Evolutionary conservation across 2,329 filamentous ascomycete species (phyloP).

Genomic region (Aspergillus pseudoterreus): DNA sequence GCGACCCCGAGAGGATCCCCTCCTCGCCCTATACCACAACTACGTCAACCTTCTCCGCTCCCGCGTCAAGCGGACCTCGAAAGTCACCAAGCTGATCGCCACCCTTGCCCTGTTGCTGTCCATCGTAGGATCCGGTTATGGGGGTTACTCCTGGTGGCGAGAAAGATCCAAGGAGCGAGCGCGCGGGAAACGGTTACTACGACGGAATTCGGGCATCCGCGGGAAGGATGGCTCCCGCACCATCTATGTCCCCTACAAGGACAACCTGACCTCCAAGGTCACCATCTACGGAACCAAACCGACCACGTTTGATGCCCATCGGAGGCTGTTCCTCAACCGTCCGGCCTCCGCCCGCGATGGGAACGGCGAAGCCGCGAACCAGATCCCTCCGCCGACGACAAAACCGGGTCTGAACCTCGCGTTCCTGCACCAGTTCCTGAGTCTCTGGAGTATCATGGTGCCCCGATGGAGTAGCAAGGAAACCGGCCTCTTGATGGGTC

Average conservation of each 20-base stretch:
- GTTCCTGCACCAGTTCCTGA: constrained; percentile 94
- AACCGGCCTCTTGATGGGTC: constrained; percentile 81
- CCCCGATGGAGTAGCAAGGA: constrained; percentile 95
- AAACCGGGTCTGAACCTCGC: constrained; percentile 94
- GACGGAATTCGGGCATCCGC: constrained; percentile 86
- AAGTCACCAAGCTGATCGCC: constrained; percentile 68
- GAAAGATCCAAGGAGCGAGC: constrained; percentile 72
- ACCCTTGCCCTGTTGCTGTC: constrained; percentile 72
- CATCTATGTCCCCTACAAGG: constrained; percentile 90
- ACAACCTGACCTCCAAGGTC: constrained; percentile 73
- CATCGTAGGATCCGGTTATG: constrained; percentile 75
- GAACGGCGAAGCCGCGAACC: constrained; percentile 56
- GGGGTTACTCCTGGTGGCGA: constrained; percentile 73
- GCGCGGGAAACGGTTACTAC: constrained; percentile 74
- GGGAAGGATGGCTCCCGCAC: constrained; percentile 93
- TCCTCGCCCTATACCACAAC: constrained; percentile 57
- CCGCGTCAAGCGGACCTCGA: constrained; percentile 62
- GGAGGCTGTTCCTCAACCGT: constrained; percentile 86
- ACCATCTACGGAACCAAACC: constrained; percentile 85
- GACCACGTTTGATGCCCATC: constrained; percentile 93
- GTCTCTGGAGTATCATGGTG: constrained; percentile 95
- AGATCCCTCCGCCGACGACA: constrained; percentile 80
- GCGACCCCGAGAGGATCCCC: constrained; percentile 62
- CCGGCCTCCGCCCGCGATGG: constrained; percentile 75
- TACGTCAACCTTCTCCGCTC: constrained; percentile 49